Conservation (phyloP, 139 green algal genomes). For the Micromonas pusilla region DNA sequence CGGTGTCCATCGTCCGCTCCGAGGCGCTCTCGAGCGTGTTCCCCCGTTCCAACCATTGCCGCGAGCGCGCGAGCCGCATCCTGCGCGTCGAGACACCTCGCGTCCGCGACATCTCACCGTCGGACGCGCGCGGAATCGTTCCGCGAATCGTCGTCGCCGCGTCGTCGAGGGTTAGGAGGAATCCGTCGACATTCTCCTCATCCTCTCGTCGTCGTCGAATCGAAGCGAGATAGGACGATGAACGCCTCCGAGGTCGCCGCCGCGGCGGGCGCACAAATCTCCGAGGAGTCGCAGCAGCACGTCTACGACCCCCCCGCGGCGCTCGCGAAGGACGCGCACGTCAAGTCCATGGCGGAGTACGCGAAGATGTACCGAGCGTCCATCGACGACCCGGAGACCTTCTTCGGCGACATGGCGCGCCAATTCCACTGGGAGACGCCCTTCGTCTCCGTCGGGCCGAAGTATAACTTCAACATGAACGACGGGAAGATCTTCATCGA, state of each 20-base stretch:
- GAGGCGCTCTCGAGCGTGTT: no score
- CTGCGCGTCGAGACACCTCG: no score
- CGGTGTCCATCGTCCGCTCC: no score
- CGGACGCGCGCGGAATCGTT: no score
- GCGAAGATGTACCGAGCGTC: slow-evolving; percentile 70
- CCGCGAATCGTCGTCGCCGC: not conserved
- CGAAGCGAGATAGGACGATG: not conserved
- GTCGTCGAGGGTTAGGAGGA: no score
- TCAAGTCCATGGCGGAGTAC: slow-evolving; percentile 53
- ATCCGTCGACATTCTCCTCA: no score
- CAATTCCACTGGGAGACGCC: slow-evolving; percentile 86
- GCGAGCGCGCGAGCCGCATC: no score
- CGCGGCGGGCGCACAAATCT: not conserved
- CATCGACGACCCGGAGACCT: slow-evolving; percentile 78
- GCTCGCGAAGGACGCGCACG: not conserved
- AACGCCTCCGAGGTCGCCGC: not conserved
- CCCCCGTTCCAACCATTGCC: no score
- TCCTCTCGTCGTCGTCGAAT: no score
- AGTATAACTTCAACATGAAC: slow-evolving; percentile 75
- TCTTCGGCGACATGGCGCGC: slow-evolving; percentile 80
- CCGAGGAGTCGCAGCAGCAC: not conserved
- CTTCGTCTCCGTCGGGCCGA: slow-evolving; percentile 29
- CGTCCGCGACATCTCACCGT: no score
- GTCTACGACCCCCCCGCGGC: not conserved
- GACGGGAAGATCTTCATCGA: slow-evolving; percentile 60